These are phyloP conservation scores for Tuber indicum DNA, from an alignment of 495 filamentous ascomycete genomes.

Conservation along the genomic window DNA sequence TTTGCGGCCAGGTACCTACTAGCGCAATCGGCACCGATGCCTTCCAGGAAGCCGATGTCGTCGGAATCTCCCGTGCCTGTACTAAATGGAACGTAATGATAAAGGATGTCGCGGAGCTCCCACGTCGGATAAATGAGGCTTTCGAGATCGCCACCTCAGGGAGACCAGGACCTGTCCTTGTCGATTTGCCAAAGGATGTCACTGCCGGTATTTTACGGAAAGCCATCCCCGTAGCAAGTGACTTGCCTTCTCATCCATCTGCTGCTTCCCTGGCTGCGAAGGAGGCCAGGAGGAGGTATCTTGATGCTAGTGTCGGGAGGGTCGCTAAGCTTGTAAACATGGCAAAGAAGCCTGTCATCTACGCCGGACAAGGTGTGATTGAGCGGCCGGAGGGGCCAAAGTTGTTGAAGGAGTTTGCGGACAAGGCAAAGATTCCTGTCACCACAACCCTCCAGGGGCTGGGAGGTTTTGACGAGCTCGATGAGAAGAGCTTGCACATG, in stretches of 20 bases:
- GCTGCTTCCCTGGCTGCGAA: slow-evolving; percentile 62
- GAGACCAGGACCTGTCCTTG: slow-evolving; percentile 69
- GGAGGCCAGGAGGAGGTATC: slow-evolving; percentile 53
- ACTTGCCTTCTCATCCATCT: slow-evolving; percentile 60
- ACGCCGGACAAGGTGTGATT: slow-evolving; percentile 66
- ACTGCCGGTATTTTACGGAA: slow-evolving; percentile 59
- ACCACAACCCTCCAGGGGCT: slow-evolving; percentile 74
- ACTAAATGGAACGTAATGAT: slow-evolving; percentile 87
- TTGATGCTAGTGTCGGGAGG: slow-evolving; percentile 55
- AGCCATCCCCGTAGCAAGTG: slow-evolving; percentile 62
- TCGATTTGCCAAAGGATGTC: slow-evolving; percentile 74
- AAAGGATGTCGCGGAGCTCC: slow-evolving; percentile 68
- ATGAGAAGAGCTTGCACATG: slow-evolving; percentile 73
- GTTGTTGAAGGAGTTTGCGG: slow-evolving; percentile 61
- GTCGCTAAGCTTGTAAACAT: slow-evolving; percentile 64
- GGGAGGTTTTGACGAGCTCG: slow-evolving; percentile 69
- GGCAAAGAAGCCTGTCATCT: slow-evolving; percentile 70
- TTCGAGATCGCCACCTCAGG: slow-evolving; percentile 76
- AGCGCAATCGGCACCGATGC: slow-evolving; percentile 69
- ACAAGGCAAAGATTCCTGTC: slow-evolving; percentile 67
- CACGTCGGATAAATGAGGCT: slow-evolving; percentile 74
- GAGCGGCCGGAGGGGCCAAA: slow-evolving; percentile 58
- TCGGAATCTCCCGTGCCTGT: slow-evolving; percentile 69
- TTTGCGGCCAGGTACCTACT: slow-evolving; percentile 69
- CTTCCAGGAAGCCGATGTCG: slow-evolving; percentile 72